These are phyloP conservation scores for Calonectria ilicicola DNA, from an alignment of 2,329 filamentous ascomycete genomes.

Conservation along the genomic window DNA sequence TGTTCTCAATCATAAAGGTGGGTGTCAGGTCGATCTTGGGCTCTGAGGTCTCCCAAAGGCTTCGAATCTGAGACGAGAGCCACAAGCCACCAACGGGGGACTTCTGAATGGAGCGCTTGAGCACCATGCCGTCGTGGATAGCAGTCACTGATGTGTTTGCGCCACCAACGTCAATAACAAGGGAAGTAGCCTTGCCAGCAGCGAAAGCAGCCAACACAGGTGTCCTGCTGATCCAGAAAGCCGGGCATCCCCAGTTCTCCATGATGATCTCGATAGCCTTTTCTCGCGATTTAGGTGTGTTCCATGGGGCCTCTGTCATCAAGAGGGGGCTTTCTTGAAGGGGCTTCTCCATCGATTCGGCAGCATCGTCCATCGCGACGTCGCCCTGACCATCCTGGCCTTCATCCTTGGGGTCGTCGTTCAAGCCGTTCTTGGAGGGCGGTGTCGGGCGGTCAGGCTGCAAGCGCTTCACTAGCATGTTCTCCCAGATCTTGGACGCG, in stretches of 20 bases:
- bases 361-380: slow-evolving; percentile 67
- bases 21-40: slow-evolving; percentile 81
- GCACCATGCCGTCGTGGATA: slow-evolving; percentile 92
- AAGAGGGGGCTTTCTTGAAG: slow-evolving; percentile 91
- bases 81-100: slow-evolving; percentile 90
- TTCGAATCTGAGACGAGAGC: slow-evolving; percentile 88
- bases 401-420: slow-evolving; percentile 72
- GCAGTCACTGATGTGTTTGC: slow-evolving; percentile 90
- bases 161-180: slow-evolving; percentile 93
- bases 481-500: slow-evolving; percentile 90
- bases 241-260: slow-evolving; percentile 95
- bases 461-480: slow-evolving; percentile 88
- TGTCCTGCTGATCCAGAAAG: slow-evolving; percentile 91
- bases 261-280: slow-evolving; percentile 96
- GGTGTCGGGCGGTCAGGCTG: slow-evolving; percentile 80
- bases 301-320: slow-evolving; percentile 96
- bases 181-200: slow-evolving; percentile 90
- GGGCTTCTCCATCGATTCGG: slow-evolving; percentile 75
- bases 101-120: slow-evolving; percentile 89
- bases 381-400: slow-evolving; percentile 72
- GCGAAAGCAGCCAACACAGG: slow-evolving; percentile 93
- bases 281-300: slow-evolving; percentile 86
- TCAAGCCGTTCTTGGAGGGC: slow-evolving; percentile 82
- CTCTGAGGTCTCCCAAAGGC: slow-evolving; percentile 78
- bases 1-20: slow-evolving; percentile 88